These are phyloP conservation scores for Solanum pennellii DNA, from an alignment of 257 asterid species.

Conservation along the genomic window DNA sequence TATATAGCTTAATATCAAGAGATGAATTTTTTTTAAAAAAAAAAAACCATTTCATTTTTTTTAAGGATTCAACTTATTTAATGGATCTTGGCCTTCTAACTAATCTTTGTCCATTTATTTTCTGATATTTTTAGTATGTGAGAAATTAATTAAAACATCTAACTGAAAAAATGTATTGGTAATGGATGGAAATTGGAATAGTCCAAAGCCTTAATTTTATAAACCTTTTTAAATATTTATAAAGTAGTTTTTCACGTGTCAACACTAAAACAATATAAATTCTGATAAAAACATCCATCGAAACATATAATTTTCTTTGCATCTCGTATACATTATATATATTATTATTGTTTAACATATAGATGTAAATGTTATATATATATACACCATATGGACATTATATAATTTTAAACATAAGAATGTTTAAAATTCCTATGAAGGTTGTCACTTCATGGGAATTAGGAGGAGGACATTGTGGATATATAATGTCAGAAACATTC, in stretches of 20 bases:
- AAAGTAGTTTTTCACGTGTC: not conserved
- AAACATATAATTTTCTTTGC: not conserved
- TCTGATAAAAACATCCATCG: not conserved
- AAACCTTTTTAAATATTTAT: not conserved
- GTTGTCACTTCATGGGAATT: not conserved
- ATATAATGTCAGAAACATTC: not conserved
- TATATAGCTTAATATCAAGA: not conserved
- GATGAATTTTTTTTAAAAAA: not conserved
- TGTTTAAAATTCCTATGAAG: not conserved
- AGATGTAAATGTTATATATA: too few relatives aligned
- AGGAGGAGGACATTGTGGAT: not conserved
- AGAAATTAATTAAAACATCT: not conserved
- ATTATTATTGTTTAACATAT: too few relatives aligned
- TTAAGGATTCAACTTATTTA: not conserved
- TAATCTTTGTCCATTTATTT: not conserved
- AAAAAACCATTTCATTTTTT: not conserved
- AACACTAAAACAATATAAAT: not conserved
- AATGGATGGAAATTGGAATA: not conserved
- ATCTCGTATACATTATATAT: too few relatives aligned
- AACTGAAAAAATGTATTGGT: not conserved
- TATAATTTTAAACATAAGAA: not conserved
- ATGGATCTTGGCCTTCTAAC: not conserved
- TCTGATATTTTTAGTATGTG: not conserved
- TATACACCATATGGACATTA: not conserved
- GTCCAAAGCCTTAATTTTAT: not conserved